Base-by-base conservation (phyloP, 2,329 filamentous ascomycete species). In the Botrytis sinoallii region DNA sequence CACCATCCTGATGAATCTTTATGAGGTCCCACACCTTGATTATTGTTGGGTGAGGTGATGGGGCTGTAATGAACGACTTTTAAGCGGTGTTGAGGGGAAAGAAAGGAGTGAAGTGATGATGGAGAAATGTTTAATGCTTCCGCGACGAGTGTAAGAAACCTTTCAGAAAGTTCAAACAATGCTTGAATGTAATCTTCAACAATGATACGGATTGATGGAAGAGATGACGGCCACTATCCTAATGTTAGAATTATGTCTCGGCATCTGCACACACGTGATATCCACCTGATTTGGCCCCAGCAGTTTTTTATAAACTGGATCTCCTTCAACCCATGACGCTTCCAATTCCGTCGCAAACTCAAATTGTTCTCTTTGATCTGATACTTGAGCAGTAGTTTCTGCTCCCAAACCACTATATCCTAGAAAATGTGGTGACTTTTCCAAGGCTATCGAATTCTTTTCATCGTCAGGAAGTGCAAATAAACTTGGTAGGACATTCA, bases 1-100 rank as follows among this genome's bases (percentile, higher is more conserved):
- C 52, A 73, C 71, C 64, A 69, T 68, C 71, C 71, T 22, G 71
- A 73, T 42, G 71, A 73, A 52, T 73, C 71, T 69, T 69, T 73
- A 20, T 73, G 64, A 6, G 71, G 64, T 2, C 71, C 71, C 14
- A 69, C 71, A n/a, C 71, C 71, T 61, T 73, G 71, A 48, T 48
- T 48, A 6, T 69, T 52, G 29, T 48, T 46, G 29, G 48, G n/a
- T 46, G 63, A 69, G 55, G 32, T 48, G 1, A 35, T 29, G 4
- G 71, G 71, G 38, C 40, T 69, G 52, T 73, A 73, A 61, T 69
- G 71, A 32, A 73, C 42, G 4, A 69, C 29, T 32, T 69, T 73
- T 12, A 73, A 35, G n/a, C 71, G 64, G 32, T 73, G 71, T n/a
- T 73, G 71, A 25, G 63, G 40, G 20, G 71, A 73, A 29, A 73